Evolutionary conservation across 163 green algal species (phyloP), one percentile per base, ranked within the genome.

Genomic region (Prototheca wickerhamii): DNA sequence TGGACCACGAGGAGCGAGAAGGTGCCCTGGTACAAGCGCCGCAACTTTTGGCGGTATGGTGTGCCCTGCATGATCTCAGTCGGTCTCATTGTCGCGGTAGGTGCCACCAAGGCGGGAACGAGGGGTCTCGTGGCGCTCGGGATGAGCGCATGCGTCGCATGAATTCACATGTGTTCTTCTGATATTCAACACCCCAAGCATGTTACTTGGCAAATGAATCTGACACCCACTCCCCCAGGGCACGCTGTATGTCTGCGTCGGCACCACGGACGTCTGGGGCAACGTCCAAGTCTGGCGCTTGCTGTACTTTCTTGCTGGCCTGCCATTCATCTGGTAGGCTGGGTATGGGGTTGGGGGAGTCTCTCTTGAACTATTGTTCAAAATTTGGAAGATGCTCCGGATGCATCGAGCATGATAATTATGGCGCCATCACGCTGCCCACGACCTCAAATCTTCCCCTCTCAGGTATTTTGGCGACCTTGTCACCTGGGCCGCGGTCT

Each of bases 251-350:
- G 37, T 44, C 10, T 15, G 15, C 37, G 10, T 44, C 15, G 37
- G 10, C 0, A 44, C 10, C 37, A 44, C 10, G 10, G 15, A 23
- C 6, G 15, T 53, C 44, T 8, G 23, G 44, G 44, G 44, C 17
- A 18, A 61, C 10, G 62, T 79, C 56, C 59, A 71, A 64, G 34
- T 71, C 26, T 84, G 77, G 77, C 65, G 77, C 20, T 64, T 74
- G 56, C 72, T 65, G 46, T 78, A 76, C 58, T 80, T 84, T 61
- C 63, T 82, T 12, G 72, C 77, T 21, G 69, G 68, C 21, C 46
- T 70, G 32, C 66, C 73, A 26, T 26, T 71, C 34, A 69, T 64
- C 10, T 81, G 75, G 72, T 64, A 62, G 60, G 31, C 64, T 46
- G 56, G 62, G 55, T 34, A 65, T 44, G 32, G 35, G 10, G 10